Evolutionary conservation across 106 monocot species (phyloP), one percentile per base, ranked within the genome.

Genomic region (Triglochin maritima): DNA sequence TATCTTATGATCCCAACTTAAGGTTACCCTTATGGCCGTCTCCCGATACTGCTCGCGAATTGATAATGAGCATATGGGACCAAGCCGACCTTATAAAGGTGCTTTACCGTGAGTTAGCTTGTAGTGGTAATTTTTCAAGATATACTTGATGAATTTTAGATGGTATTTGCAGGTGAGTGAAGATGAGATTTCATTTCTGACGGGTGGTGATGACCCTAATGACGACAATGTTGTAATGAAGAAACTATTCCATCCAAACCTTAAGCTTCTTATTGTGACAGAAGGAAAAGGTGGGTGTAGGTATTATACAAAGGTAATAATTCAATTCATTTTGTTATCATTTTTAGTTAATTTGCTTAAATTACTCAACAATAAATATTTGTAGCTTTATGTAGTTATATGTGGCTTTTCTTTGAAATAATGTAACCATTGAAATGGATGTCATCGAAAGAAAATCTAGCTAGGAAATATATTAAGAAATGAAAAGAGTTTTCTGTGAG

Each of bases 281-380:
- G 92, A 93, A 55, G 92, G 92, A 1, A 80, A 88, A 70, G 83
- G 81, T 63, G 92, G 92, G 10, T 93, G 92, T 65, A 72, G 92
- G 83, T 93, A 93, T 62, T 93, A 86, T 71, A 86, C 92, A 9
- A 88, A 88, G 92, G 92, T 91, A 55, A 13, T 66, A 11, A 14
- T 3, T 64, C 41, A 63, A 13, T 9, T 13, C 8, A 54, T 54
- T 13, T 54, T 54, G 54, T 13, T 54, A 13, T 54, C 13, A 54
- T 8, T 54, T 54, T 54, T 9, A 13, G 54, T 54, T 8, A 54
- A 54, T 9, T 54, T 54, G 54, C 54, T 54, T 54, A 54, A 54
- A 9, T 54, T 54, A 54, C 29, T 29, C 29, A 29, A 29, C 29
- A 29, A 29, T 29, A 29, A 29, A 29, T 29, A 29, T 29, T 29